Evolutionary conservation across 1,284 basidiomycete genomes (phyloP).

Genomic region (Meira nashicola): DNA sequence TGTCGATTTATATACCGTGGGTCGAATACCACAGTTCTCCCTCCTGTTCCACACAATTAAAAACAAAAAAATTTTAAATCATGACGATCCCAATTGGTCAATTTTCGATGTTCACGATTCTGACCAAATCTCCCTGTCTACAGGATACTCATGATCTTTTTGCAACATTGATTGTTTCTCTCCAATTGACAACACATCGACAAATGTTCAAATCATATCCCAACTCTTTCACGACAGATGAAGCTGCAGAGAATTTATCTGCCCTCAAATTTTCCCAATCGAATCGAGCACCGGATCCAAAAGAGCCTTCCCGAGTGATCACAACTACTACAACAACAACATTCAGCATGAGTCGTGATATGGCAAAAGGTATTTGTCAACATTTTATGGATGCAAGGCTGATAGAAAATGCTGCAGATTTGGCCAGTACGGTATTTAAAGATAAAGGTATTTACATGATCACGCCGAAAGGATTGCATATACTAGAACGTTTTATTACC

Average conservation of each 20-base stretch:
- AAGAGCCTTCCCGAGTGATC: constrained; percentile 91
- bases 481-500: constrained; percentile 96
- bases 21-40: neutral
- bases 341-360: constrained; percentile 98
- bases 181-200: constrained; percentile 80
- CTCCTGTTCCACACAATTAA: neutral
- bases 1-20: neutral
- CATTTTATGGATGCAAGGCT: constrained; percentile 98
- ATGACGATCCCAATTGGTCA: neutral
- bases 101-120: constrained; percentile 8
- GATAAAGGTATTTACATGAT: constrained; percentile 92
- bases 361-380: constrained; percentile 98
- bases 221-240: constrained; percentile 94
- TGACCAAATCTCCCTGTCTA: constrained; percentile 11
- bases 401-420: constrained; percentile 92
- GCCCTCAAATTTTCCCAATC: constrained; percentile 98
- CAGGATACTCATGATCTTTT: constrained; percentile 98
- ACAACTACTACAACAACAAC: constrained; percentile 99
- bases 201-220: constrained; percentile 92
- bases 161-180: constrained; percentile 89
- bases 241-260: constrained; percentile 86
- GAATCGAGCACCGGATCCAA: constrained; percentile 92
- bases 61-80: neutral
- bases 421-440: constrained; percentile 82
- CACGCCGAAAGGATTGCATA: constrained; percentile 95